These are phyloP conservation scores for Hyphodiscus hymeniophilus DNA, from an alignment of 495 filamentous ascomycete species.

Conservation along the genomic window DNA sequence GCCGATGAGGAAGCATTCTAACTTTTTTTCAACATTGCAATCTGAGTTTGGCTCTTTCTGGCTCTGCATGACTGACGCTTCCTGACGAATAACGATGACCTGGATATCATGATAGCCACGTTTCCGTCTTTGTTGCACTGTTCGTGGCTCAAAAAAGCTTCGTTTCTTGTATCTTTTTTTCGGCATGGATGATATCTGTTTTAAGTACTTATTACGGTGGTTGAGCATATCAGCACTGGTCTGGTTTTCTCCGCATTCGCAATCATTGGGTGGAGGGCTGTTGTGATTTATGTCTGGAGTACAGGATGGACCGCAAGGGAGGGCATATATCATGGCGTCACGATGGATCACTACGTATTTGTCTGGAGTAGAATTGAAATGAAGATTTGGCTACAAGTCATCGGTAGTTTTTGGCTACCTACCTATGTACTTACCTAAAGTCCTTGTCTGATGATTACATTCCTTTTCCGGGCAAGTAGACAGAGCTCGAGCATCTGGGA, in stretches of 20 bases:
- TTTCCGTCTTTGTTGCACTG: slow-evolving; percentile 1
- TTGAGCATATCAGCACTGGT: slow-evolving; percentile 11
- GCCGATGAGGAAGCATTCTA: slow-evolving; percentile 45
- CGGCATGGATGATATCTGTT: slow-evolving; percentile 19
- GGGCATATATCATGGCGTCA: slow-evolving; percentile 15
- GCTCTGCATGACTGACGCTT: slow-evolving; percentile 1
- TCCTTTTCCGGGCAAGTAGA: too few relatives aligned
- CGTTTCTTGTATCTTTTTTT: slow-evolving; percentile 20
- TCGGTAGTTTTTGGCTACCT: too few relatives aligned
- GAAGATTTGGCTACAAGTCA: not conserved
- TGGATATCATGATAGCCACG: slow-evolving; percentile 1
- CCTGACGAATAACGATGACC: slow-evolving; percentile 4
- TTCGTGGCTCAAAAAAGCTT: slow-evolving; percentile 1
- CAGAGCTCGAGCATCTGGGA: too few relatives aligned
- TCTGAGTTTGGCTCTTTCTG: not conserved
- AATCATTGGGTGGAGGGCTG: not conserved
- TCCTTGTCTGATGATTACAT: too few relatives aligned
- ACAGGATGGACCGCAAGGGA: slow-evolving; percentile 8
- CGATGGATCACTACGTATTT: slow-evolving; percentile 1
- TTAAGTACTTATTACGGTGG: slow-evolving; percentile 9
- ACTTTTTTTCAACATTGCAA: not conserved
- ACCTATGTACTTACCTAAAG: too few relatives aligned
- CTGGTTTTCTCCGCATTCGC: slow-evolving; percentile 3
- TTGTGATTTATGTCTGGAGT: slow-evolving; percentile 18
- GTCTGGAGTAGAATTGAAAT: slow-evolving; percentile 6